A percentile compares a stretch with the other conserved stretches of the same genome.
phyloP scores from a whole-genome alignment of 768 basidiomycete genomes.

The Pisolithus tinctorius region DNA sequence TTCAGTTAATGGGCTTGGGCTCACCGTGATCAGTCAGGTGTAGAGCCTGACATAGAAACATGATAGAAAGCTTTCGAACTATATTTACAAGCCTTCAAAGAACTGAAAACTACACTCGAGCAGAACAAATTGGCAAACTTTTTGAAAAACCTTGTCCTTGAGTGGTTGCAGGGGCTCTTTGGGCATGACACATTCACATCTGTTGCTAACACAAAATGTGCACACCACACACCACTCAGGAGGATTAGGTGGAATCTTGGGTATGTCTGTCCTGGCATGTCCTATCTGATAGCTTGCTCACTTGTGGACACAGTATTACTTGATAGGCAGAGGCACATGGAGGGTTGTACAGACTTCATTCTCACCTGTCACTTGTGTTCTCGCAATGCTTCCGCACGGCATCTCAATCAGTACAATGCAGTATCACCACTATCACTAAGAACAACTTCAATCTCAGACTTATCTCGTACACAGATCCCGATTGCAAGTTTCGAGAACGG shows the following conservation, averaged over 20 bases:
- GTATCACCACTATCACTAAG: slow-evolving; percentile 71
- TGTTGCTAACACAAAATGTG: too few species aligned
- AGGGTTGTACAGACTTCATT: slow-evolving; percentile 79
- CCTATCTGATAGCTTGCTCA: slow-evolving; percentile 1
- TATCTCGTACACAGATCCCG: slow-evolving; percentile 75
- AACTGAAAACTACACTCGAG: slow-evolving; percentile 42
- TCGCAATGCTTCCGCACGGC: slow-evolving; percentile 75
- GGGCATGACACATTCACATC: slow-evolving; percentile 69
- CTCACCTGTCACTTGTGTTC: slow-evolving; percentile 81
- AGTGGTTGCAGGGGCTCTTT: slow-evolving; percentile 58
- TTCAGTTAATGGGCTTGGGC: background rate
- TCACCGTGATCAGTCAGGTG: slow-evolving; percentile 23
- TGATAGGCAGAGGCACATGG: slow-evolving; percentile 75
- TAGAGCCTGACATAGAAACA: slow-evolving; percentile 53
- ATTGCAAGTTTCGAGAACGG: slow-evolving; percentile 31
- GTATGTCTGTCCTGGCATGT: slow-evolving; percentile 36
- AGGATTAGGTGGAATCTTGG: slow-evolving; percentile 43
- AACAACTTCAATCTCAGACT: slow-evolving; percentile 52
- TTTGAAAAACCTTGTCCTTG: slow-evolving; percentile 41
- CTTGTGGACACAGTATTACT: background rate
- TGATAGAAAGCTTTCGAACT: slow-evolving; percentile 67
- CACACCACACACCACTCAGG: too few species aligned
- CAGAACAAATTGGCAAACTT: slow-evolving; percentile 53
- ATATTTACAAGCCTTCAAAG: slow-evolving; percentile 55
- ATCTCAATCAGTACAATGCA: slow-evolving; percentile 60